Base-by-base conservation (phyloP, 345 rosid species). In the Populus euphratica region DNA sequence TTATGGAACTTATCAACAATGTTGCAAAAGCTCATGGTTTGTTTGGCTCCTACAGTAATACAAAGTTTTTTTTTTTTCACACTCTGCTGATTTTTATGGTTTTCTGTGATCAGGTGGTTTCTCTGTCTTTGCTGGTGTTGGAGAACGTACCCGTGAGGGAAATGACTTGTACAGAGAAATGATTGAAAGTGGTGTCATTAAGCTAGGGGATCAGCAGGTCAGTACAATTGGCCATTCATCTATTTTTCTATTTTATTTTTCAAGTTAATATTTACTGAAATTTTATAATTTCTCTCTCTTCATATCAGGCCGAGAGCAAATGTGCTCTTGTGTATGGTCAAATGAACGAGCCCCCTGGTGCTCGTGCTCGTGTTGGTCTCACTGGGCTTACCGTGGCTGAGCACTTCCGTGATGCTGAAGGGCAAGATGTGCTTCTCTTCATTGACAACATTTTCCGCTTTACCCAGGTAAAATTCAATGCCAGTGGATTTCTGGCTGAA, bases 261-360 rank as follows among this genome's bases (percentile, higher is more conserved):
- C 17, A 59, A 69, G 27, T 31, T 31, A 1, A 18, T 23, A 29
- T 43, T 50, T 5, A 5, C n/a, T 9, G 14, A 56, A 41, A 21
- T 61, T 14, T 79, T 23, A 2, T 25, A 4, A 8, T 63, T 21
- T 73, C n/a, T 74, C 17, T 3, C 72, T 73, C 77, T 16, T 62
- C 33, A 10, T 73, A 12, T 56, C 80, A 95, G 99, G 83, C 93
- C 65, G 99, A 93, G 8, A 96, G 98, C 93, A 93, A 96, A 79
- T 93, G 99, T 70, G 94, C 99, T 27, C 97, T 96, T 81, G 98
- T 93, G 11, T 96, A 93, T 13, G 98, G 99, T 79, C 99, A 96
- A 96, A 96, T 96, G 99, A 96, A 96, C 77, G 99, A 96, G 85
- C 98, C 99, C 76, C 99, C 98, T 20, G 99, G 99, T 91, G 99